Conservation (phyloP, 805 yeast species). For the Saccharomycopsis olivae region DNA sequence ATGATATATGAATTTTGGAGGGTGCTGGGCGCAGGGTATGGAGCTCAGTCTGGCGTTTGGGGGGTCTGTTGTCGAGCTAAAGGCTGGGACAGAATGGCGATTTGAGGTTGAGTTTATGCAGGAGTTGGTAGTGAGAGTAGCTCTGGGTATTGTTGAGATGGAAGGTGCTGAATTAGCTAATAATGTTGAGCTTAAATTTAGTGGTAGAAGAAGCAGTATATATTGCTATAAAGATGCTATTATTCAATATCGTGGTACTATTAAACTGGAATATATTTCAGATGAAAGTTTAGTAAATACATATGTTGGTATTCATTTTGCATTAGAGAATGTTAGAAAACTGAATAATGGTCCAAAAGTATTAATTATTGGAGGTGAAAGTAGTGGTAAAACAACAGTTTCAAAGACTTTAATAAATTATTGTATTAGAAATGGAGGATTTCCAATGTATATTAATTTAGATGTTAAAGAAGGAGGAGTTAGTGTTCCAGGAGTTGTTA, state of each 20-base stretch:
- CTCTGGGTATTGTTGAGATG: constrained; percentile 72
- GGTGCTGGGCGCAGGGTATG: too few relatives aligned
- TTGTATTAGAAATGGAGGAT: constrained; percentile 52
- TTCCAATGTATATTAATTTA: constrained; percentile 67
- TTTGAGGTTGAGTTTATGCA: constrained; percentile 52
- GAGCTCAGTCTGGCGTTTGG: too few relatives aligned
- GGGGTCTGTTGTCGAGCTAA: constrained; percentile 6
- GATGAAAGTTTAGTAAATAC: constrained; percentile 61
- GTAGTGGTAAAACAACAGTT: constrained; percentile 72
- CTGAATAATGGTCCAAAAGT: constrained; percentile 43
- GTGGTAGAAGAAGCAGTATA: constrained; percentile 43
- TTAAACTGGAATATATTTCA: constrained; percentile 49
- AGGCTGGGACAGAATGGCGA: constrained; percentile 56
- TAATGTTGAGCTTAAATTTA: constrained; percentile 50
- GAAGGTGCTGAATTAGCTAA: constrained; percentile 88
- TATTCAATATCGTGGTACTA: constrained; percentile 24
- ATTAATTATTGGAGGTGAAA: constrained; percentile 60
- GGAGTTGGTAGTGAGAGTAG: constrained; percentile 38
- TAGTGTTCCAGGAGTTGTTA: constrained; percentile 70
- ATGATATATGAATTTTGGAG: too few relatives aligned
- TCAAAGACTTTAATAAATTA: constrained; percentile 63
- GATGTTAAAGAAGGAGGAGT: constrained; percentile 67
- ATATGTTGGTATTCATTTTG: constrained; percentile 63
- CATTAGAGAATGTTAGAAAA: constrained; percentile 47
- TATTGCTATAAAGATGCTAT: constrained; percentile 32